Evolutionary conservation across 2,329 filamentous ascomycete genomes (phyloP).

Genomic region (Sphaerostilbella broomeana): DNA sequence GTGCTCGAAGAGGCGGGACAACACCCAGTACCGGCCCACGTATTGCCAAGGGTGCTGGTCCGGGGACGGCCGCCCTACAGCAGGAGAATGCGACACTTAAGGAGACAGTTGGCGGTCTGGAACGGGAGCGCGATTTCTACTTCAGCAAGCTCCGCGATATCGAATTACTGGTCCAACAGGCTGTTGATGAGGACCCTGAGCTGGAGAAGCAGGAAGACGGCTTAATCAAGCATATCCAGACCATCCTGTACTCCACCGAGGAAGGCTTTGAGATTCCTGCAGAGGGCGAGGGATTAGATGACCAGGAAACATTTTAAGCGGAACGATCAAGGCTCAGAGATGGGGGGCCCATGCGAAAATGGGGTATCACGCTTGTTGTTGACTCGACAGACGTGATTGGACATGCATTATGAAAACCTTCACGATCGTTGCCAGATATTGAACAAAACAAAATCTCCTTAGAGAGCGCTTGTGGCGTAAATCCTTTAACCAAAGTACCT

Average conservation of each 20-base stretch:
- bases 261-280: slow-evolving; percentile 84
- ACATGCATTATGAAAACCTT: slow-evolving; percentile 8
- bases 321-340: background rate
- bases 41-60: slow-evolving; percentile 42
- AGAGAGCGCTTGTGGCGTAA: slow-evolving; percentile 7
- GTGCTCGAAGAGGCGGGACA: slow-evolving; percentile 49
- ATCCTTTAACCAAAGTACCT: slow-evolving; percentile 12
- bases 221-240: slow-evolving; percentile 91
- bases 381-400: slow-evolving; percentile 7
- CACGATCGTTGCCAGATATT: slow-evolving; percentile 9
- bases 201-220: slow-evolving; percentile 90
- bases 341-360: slow-evolving; percentile 6
- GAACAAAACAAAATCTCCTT: too few species aligned
- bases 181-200: slow-evolving; percentile 86
- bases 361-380: background rate
- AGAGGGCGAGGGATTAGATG: slow-evolving; percentile 63
- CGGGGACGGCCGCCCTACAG: slow-evolving; percentile 65
- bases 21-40: slow-evolving; percentile 52
- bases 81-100: slow-evolving; percentile 84
- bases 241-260: slow-evolving; percentile 95
- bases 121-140: slow-evolving; percentile 97
- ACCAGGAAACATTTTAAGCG: slow-evolving; percentile 71
- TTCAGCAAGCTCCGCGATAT: slow-evolving; percentile 98
- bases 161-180: slow-evolving; percentile 86
- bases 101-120: slow-evolving; percentile 89